Percentiles rank a stretch among this genome's conserved stretches.
Evolutionary conservation across 2,329 filamentous ascomycete genomes (phyloP).

Genomic region (Cephalotrichum gorgonifer): DNA sequence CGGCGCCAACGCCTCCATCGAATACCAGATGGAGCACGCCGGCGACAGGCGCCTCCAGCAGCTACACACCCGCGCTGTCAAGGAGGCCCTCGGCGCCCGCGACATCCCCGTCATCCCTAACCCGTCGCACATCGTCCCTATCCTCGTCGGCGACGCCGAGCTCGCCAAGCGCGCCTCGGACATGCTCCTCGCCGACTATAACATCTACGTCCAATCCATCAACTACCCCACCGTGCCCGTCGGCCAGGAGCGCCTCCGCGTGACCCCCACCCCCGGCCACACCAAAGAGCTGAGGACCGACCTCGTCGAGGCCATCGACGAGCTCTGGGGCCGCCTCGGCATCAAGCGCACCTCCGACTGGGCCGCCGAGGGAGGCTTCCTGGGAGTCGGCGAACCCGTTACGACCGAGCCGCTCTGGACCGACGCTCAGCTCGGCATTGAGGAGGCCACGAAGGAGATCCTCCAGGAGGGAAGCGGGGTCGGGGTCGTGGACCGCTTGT

Average conservation of each 20-base stretch:
- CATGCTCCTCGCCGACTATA: slow-evolving; percentile 78
- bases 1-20: slow-evolving; percentile 80
- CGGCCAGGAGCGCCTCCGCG: slow-evolving; percentile 91
- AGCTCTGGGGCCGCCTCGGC: slow-evolving; percentile 77
- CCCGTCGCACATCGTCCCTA: slow-evolving; percentile 89
- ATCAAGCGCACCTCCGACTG: slow-evolving; percentile 93
- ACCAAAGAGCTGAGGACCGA: slow-evolving; percentile 69
- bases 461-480: slow-evolving; percentile 27
- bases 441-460: slow-evolving; percentile 54
- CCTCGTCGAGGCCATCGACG: slow-evolving; percentile 72
- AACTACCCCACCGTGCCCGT: slow-evolving; percentile 98
- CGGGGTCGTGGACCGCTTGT: slow-evolving; percentile 46
- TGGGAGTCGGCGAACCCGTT: slow-evolving; percentile 74
- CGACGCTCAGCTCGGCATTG: slow-evolving; percentile 73
- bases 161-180: slow-evolving; percentile 87
- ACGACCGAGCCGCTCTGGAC: slow-evolving; percentile 76
- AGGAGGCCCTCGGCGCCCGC: slow-evolving; percentile 64
- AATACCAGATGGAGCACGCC: slow-evolving; percentile 79
- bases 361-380: slow-evolving; percentile 84
- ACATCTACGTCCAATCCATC: slow-evolving; percentile 96
- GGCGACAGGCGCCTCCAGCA: slow-evolving; percentile 89
- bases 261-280: slow-evolving; percentile 93
- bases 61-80: slow-evolving; percentile 90
- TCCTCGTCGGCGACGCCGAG: slow-evolving; percentile 89
- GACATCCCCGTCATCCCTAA: slow-evolving; percentile 97